Evolutionary conservation across 352 stramenopile species (phyloP), one percentile per base, ranked within the genome.

Genomic region (Elongisporangium prolatum): DNA sequence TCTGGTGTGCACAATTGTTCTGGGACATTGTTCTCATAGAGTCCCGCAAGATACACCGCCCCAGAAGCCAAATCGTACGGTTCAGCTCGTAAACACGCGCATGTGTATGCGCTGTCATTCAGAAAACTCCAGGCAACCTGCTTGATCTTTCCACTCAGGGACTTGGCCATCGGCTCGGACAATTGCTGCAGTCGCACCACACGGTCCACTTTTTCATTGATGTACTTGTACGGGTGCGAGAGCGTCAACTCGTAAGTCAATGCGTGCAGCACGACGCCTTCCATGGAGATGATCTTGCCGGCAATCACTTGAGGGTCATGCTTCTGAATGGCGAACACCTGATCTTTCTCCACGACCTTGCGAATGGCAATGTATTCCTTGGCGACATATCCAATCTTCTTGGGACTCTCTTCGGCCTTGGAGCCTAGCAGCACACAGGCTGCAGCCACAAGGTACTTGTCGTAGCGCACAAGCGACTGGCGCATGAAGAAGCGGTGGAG

Each of bases 401-500:
- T 88, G 9, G 78, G 76, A 8, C 77, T 77, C 50, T 96, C 88
- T 49, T 96, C 88, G 1, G 87, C 84, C 57, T 96, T 96, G 17
- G 81, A 88, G 20, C 75, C 86, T 3, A 95, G 68, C 14, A 96
- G 68, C 49, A 96, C 78, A 20, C 86, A 95, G 2, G 88, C 81
- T 3, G 81, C 84, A 6, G 81, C 83, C 9, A 95, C 81, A n/a
- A 91, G 52, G 61, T 84, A 95, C 62, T 89, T 88, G 66, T 96
- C 86, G 64, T 95, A 90, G 18, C 80, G 77, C 37, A 91, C 79
- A 40, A 95, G 71, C 20, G 84, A 92, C 68, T 95, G 84, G 3
- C 82, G 77, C 73, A 89, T 91, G 67, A 79, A 95, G 63, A 96
- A 96, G 24, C 86, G 77, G 58, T 96, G 88, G n/a, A 96, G 80